Conservation (phyloP, 768 basidiomycete genomes). For the Trametes cinnabarina region DNA sequence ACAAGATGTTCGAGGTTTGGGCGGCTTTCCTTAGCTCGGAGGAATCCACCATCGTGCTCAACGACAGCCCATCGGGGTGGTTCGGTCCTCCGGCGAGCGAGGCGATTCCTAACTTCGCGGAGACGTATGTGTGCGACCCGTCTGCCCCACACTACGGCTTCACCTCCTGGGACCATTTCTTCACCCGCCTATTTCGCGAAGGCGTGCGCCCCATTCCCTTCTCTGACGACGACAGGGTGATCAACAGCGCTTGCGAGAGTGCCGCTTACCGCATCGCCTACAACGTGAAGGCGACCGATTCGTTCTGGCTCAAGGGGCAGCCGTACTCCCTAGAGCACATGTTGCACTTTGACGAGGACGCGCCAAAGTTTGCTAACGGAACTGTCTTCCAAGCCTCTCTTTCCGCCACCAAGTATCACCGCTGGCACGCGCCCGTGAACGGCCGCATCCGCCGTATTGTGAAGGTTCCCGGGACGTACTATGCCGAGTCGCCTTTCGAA, state of each 20-base stretch:
- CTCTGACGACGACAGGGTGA: conserved; percentile 26
- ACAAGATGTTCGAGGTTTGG: conserved; percentile 52
- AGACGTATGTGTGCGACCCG: conserved; percentile 37
- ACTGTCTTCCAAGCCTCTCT: conserved; percentile 60
- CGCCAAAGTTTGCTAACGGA: conserved; percentile 46
- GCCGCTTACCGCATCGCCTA: conserved; percentile 40
- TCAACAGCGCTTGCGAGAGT: conserved; percentile 56
- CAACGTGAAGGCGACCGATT: conserved; percentile 41
- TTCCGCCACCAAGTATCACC: conserved; percentile 53
- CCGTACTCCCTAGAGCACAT: conserved; percentile 60
- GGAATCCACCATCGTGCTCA: conserved; percentile 44
- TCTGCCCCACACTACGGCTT: conserved; percentile 31
- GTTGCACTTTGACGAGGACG: conserved; percentile 41
- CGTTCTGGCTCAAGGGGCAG: conserved; percentile 62
- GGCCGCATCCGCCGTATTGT: conserved; percentile 41
- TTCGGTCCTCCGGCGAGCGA: conserved; percentile 39
- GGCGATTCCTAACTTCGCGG: conserved; percentile 17
- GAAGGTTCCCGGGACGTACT: conserved; percentile 53
- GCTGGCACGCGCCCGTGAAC: conserved; percentile 60
- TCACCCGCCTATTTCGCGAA: conserved; percentile 33
- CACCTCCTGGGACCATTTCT: conserved; percentile 37
- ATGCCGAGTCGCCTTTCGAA: conserved; percentile 35
- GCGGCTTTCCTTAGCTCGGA: conserved; percentile 43
- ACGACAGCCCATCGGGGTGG: conserved; percentile 43
- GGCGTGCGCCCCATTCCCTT: conserved; percentile 17